Evolutionary conservation across 2,329 filamentous ascomycete species (phyloP).

Genomic region (Nemania serpens): DNA sequence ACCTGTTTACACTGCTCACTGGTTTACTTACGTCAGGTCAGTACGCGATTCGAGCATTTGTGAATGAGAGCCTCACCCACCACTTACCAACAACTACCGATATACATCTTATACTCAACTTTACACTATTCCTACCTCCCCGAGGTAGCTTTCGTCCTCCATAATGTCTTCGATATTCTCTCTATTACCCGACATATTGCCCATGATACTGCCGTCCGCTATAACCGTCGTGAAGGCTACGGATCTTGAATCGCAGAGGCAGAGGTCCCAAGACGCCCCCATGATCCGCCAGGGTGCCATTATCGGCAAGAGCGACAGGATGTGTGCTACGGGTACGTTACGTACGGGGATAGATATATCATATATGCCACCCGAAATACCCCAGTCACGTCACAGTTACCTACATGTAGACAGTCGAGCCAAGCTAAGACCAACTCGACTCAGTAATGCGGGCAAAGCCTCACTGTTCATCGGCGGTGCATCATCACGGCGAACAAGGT

Average conservation of each 20-base stretch:
- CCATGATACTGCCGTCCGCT: slow-evolving; percentile 62
- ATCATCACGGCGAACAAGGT: slow-evolving; percentile 74
- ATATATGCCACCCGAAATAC: not conserved
- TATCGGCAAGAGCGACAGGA: slow-evolving; percentile 64
- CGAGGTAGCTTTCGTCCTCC: not conserved
- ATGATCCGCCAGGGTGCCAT: slow-evolving; percentile 59
- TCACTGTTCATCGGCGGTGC: slow-evolving; percentile 63
- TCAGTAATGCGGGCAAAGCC: slow-evolving; percentile 67
- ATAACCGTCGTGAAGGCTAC: slow-evolving; percentile 60
- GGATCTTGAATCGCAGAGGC: slow-evolving; percentile 49
- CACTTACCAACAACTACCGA: too few relatives aligned
- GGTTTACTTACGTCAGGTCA: too few relatives aligned
- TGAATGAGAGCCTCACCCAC: too few relatives aligned
- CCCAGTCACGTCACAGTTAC: not conserved
- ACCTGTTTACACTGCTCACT: not conserved
- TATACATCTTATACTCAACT: not conserved
- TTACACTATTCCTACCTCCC: not conserved
- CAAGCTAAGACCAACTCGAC: slow-evolving; percentile 30
- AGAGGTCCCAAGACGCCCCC: slow-evolving; percentile 33
- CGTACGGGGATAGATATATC: not conserved
- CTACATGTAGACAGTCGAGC: not conserved
- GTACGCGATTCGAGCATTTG: not conserved
- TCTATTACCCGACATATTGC: slow-evolving; percentile 61
- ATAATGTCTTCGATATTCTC: slow-evolving; percentile 58
- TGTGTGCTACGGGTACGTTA: slow-evolving; percentile 67